Percentiles rank a stretch among this genome's conserved stretches.
These are phyloP conservation scores for Saussurea involucrata DNA, from an alignment of 129 eudicot species.

Conservation along the genomic window DNA sequence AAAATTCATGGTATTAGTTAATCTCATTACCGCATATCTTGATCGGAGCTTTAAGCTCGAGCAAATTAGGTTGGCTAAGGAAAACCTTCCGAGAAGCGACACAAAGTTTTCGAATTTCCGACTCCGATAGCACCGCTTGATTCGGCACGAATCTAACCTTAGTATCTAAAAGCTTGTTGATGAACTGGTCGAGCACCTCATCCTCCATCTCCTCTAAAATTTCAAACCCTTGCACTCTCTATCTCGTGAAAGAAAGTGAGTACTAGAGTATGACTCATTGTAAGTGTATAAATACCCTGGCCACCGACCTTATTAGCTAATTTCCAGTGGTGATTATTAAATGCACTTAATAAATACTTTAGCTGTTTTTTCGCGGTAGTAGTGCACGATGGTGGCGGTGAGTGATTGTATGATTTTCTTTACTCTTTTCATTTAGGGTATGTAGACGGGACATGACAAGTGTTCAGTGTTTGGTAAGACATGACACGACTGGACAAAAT, in stretches of 20 bases:
- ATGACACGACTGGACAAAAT: no score
- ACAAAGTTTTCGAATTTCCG: conserved; percentile 51
- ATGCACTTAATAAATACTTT: background rate
- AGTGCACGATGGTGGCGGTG: background rate
- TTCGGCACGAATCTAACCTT: conserved; percentile 42
- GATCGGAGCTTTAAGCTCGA: conserved; percentile 65
- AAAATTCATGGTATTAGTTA: background rate
- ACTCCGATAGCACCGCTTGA: conserved; percentile 37
- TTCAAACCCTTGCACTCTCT: background rate
- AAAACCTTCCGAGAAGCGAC: conserved; percentile 40
- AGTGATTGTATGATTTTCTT: background rate
- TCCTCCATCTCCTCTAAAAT: conserved; percentile 41
- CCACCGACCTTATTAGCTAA: conserved; percentile 13
- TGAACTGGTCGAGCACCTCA: conserved; percentile 37
- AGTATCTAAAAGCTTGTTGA: conserved; percentile 36
- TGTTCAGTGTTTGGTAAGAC: no score
- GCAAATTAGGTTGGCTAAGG: conserved; percentile 55
- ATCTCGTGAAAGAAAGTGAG: background rate
- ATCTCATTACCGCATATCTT: conserved; percentile 49
- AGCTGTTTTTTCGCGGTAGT: conserved; percentile 6
- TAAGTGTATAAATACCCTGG: background rate
- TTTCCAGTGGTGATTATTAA: background rate
- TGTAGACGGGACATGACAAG: no score
- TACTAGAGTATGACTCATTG: background rate
- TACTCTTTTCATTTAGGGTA: background rate